Conservation (phyloP, 1,284 basidiomycete genomes). For the Fomitopsis schrenkii region DNA sequence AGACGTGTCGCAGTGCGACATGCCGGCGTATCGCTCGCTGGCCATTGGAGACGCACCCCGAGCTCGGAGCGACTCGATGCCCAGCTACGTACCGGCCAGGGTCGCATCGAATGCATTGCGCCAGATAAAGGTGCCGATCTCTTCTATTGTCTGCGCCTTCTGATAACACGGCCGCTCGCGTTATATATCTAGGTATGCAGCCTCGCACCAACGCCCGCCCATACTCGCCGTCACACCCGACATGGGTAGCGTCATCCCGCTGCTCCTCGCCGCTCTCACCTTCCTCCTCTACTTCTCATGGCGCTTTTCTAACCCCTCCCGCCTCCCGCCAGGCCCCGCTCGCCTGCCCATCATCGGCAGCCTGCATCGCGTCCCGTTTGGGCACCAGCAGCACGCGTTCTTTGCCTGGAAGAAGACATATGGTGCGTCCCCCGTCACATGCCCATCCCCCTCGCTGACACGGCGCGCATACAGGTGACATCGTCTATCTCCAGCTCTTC, state of each 20-base stretch:
- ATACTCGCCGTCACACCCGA: no score
- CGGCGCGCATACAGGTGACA: conserved; percentile 12
- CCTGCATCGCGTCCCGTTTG: background rate
- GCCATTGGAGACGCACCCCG: no score
- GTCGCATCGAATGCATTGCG: no score
- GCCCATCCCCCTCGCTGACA: background rate
- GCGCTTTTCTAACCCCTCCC: background rate
- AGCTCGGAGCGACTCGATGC: no score
- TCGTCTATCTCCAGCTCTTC: conserved; percentile 15
- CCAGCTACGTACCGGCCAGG: no score
- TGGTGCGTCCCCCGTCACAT: background rate
- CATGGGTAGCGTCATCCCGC: background rate
- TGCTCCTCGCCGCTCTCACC: background rate
- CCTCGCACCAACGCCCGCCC: no score
- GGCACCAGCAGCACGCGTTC: background rate
- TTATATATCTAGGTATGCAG: no score
- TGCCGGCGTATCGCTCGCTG: no score
- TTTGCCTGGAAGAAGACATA: background rate
- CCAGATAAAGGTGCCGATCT: no score
- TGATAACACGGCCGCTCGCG: no score
- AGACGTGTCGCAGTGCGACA: no score
- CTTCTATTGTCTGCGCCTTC: no score
- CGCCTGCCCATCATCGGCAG: background rate
- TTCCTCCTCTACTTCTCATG: background rate
- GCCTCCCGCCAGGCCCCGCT: background rate